Base-by-base conservation (phyloP, 768 basidiomycete species). In the Piloderma croceum region DNA sequence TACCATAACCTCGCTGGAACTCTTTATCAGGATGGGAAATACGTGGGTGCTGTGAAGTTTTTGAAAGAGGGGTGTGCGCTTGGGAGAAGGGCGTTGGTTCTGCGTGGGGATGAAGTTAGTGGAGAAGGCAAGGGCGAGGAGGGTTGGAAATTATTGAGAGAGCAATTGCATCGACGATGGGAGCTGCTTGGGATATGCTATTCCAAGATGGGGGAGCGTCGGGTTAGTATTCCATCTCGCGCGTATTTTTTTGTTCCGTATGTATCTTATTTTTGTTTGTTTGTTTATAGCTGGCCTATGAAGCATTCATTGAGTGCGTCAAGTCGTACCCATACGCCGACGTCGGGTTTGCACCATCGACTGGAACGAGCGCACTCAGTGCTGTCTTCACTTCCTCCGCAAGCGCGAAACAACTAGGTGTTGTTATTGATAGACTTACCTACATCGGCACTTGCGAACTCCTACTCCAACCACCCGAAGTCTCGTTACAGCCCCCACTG, bases 141-240 rank as follows among this genome's bases (percentile, higher is more conserved):
- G 22, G 56, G 57, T 0, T 85, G 82, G 80, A 63, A 41, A 32
- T 73, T 76, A 46, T 64, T 88, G 2, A 72, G 77, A 42, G 77
- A 80, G 23, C 79, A 83, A 45, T 49, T 91, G 20, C 75, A 73
- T 47, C 70, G 81, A 17, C 65, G 90, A 34, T 93, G 82, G 75
- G 90, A 96, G 61, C 58, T 94, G 22, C 64, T 93, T 19, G 90
- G 76, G 0, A 77, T 83, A 4, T 90, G 88, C 56, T 80, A 78
- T 52, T 71, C 74, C 21, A 91, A 87, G 58, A 79, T 79, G 20
- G 83, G 82, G 0, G 84, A 94, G 48, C 71, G 83, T 17, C 76
- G 74, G 73, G 91, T 88, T 33, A 22, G 69, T 57, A 3, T 10
- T n/a, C n/a, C 39, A 37, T 24, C 27, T 45, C 10, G 20, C n/a